Percentiles rank a stretch among this genome's conserved stretches.
Conservation (phyloP, 805 yeast species). For the Zygotorulaspora danielsina region DNA sequence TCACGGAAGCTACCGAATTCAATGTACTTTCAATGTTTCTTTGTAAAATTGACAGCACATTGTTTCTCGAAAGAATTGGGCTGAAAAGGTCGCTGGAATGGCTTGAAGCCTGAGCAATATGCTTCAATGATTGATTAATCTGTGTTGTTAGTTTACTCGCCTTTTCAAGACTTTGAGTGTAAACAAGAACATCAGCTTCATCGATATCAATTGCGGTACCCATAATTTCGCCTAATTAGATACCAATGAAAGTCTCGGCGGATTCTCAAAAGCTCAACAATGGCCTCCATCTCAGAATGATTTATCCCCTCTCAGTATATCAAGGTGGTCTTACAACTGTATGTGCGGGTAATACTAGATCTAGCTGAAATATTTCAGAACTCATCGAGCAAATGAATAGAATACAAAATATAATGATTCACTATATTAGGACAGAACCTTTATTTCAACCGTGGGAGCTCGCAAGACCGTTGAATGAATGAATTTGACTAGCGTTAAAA, state of each 20-base stretch:
- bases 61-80: slow-evolving; percentile 66
- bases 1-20: slow-evolving; percentile 42
- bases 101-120: slow-evolving; percentile 37
- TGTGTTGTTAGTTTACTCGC: slow-evolving; percentile 52
- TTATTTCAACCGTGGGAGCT: too few relatives aligned
- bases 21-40: slow-evolving; percentile 54
- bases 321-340: too few relatives aligned
- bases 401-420: too few relatives aligned
- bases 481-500: too few relatives aligned
- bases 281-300: too few relatives aligned
- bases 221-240: not conserved
- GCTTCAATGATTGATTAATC: slow-evolving; percentile 52
- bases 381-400: too few relatives aligned
- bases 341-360: too few relatives aligned
- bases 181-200: slow-evolving; percentile 78
- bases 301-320: too few relatives aligned
- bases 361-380: too few relatives aligned
- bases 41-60: slow-evolving; percentile 50
- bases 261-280: not conserved
- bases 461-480: too few relatives aligned
- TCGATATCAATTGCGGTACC: slow-evolving; percentile 49
- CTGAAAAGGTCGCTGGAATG: slow-evolving; percentile 47
- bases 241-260: not conserved
- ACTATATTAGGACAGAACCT: too few relatives aligned
- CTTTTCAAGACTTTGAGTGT: slow-evolving; percentile 65